Evolutionary conservation across 164 flowering plant species (phyloP), one percentile per base, ranked within the genome.

Genomic region (Tetrastigma voinierianum): DNA sequence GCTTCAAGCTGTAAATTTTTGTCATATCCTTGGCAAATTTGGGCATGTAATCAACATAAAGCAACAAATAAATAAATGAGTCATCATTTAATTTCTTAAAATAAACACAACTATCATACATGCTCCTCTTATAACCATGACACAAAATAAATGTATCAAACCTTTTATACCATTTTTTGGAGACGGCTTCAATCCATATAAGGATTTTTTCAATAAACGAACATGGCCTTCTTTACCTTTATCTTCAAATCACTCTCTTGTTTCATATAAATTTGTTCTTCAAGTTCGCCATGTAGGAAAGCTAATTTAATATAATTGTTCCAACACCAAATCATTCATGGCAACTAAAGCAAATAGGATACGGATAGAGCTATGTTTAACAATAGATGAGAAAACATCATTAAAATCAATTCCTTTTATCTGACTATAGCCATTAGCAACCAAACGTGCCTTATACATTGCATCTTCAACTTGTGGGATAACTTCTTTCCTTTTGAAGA

Each of bases 111-210:
- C n/a, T n/a, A n/a, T n/a, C n/a, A n/a, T n/a, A n/a, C n/a, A n/a
- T n/a, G n/a, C n/a, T n/a, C n/a, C n/a, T n/a, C n/a, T n/a, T n/a
- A n/a, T n/a, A n/a, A n/a, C n/a, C n/a, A n/a, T n/a, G n/a, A n/a
- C n/a, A n/a, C n/a, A n/a, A n/a, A n/a, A n/a, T n/a, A n/a, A n/a
- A n/a, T n/a, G n/a, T n/a, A n/a, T n/a, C n/a, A n/a, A n/a, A n/a
- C 32, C n/a, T n/a, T n/a, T n/a, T n/a, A n/a, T n/a, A n/a, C n/a
- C n/a, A n/a, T 19, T 8, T 20, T 43, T 46, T 3, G 65, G 55
- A 2, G 54, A 12, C 54, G 10, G 40, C n/a, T 62, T 62, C 25
- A 62, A 25, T 3, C 55, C 65, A 62, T 62, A 62, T n/a, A 62
- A 47, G 25, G 65, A 62, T 1, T 48, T 62, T 11, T 62, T 46